A percentile compares a stretch with the other conserved stretches of the same genome.
Evolutionary conservation across 164 flowering plant species (phyloP).

Genomic region (Macadamia integrifolia): DNA sequence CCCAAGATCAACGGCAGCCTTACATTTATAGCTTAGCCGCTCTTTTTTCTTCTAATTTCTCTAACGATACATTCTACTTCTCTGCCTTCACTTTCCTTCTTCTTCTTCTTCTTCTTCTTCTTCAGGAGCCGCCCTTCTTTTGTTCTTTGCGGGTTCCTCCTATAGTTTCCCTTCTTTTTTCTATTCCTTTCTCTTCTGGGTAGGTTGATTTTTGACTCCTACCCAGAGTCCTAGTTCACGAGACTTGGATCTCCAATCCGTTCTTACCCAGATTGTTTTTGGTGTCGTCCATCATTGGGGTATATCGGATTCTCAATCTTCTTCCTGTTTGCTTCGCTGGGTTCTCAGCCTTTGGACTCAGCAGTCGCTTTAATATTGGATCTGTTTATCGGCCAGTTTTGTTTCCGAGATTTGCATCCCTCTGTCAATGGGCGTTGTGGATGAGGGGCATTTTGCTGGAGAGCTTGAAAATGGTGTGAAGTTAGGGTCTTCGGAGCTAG

Average conservation of each 20-base stretch:
- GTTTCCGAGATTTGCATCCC: constrained; percentile 5
- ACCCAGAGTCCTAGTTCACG: not conserved
- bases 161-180: too few species aligned
- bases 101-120: not conserved
- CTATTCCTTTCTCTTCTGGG: not conserved
- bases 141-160: not conserved
- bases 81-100: not conserved
- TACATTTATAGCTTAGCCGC: not conserved
- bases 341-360: not conserved
- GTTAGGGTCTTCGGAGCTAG: constrained; percentile 25
- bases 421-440: constrained; percentile 80
- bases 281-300: not conserved
- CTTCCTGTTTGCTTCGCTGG: not conserved
- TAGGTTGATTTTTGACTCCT: not conserved
- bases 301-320: not conserved
- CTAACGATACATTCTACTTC: not conserved
- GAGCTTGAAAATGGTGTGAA: constrained; percentile 52
- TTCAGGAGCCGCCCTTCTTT: not conserved
- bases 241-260: not conserved
- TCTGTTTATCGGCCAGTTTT: constrained; percentile 10
- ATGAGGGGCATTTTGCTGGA: constrained; percentile 45
- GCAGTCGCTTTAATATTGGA: not conserved
- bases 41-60: not conserved
- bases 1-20: too few species aligned
- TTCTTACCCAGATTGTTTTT: not conserved